Evolutionary conservation across 257 asterid species (phyloP).

Genomic region (Solanum microdontum): DNA sequence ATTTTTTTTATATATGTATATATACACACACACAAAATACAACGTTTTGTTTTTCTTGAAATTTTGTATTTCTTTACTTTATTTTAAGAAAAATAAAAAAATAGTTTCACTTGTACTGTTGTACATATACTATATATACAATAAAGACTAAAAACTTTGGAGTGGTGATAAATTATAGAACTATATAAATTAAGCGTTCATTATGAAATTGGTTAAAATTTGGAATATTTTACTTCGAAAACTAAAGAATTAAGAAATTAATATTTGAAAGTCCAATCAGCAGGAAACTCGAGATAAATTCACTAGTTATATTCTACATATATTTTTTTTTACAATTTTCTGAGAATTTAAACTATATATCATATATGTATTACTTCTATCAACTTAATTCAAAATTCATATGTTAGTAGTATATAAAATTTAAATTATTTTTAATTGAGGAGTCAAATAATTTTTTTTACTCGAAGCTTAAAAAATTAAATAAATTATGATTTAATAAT

Average conservation of each 20-base stretch:
- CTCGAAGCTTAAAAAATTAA: not conserved
- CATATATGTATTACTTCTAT: not conserved
- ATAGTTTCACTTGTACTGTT: too few relatives aligned
- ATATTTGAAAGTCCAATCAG: not conserved
- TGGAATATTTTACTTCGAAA: not conserved
- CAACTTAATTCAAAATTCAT: too few relatives aligned
- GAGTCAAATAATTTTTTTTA: not conserved
- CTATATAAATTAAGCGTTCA: too few relatives aligned
- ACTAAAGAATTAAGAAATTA: not conserved
- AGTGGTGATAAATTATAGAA: not conserved
- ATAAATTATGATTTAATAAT: not conserved
- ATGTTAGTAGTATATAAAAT: not conserved
- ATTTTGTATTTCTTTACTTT: not conserved
- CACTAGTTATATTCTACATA: too few relatives aligned
- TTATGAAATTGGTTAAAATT: not conserved
- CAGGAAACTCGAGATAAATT: not conserved
- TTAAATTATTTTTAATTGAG: not conserved
- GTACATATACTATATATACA: not conserved
- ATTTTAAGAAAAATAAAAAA: not conserved
- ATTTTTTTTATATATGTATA: not conserved
- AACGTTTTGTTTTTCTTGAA: not conserved
- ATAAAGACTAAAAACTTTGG: not conserved
- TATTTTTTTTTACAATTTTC: too few relatives aligned
- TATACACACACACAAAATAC: too few relatives aligned
- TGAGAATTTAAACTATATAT: too few relatives aligned